Evolutionary conservation across 345 rosid species (phyloP).

Genomic region (Corymbia maculata): DNA sequence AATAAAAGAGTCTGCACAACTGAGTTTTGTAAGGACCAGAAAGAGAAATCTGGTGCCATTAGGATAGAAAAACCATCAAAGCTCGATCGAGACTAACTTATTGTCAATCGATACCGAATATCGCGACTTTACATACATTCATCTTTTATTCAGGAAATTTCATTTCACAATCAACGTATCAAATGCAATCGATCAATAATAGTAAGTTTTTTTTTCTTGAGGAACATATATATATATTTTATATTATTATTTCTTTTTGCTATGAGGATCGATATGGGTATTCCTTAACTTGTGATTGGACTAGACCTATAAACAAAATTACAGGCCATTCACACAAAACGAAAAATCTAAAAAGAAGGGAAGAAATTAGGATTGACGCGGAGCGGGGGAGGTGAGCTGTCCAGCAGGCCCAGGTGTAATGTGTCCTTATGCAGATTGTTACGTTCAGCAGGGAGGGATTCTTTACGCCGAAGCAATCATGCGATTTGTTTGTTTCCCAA

Average conservation of each 20-base stretch:
- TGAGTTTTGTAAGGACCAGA: not conserved
- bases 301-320: not conserved
- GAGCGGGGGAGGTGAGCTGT: not conserved
- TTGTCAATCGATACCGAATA: not conserved
- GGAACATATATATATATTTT: not conserved
- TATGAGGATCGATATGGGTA: not conserved
- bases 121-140: not conserved
- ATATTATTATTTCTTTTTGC: not conserved
- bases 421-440: not conserved
- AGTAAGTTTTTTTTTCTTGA: not conserved
- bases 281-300: not conserved
- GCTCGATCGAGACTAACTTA: not conserved
- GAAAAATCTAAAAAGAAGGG: not conserved
- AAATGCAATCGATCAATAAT: not conserved
- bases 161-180: not conserved
- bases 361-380: not conserved
- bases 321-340: not conserved
- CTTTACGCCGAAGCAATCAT: not conserved
- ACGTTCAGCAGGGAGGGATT: not conserved
- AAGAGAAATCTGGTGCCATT: not conserved
- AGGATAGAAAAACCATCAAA: not conserved
- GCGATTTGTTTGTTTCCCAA: not conserved
- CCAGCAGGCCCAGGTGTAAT: not conserved
- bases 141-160: not conserved
- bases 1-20: not conserved